Evolutionary conservation across 129 eudicot genomes (phyloP).

Genomic region (Tagetes patula): DNA sequence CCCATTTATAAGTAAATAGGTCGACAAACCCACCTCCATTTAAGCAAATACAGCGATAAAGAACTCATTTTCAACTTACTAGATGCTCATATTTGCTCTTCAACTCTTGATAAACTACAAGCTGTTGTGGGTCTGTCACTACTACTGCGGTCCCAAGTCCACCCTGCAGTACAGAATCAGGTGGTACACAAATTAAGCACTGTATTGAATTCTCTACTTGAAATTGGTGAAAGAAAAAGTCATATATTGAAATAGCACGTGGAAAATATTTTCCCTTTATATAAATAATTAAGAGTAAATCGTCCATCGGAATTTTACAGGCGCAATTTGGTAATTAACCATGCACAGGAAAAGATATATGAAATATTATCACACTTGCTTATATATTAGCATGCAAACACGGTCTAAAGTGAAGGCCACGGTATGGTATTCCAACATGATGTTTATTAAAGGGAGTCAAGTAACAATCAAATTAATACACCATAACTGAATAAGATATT

Average conservation of each 20-base stretch:
- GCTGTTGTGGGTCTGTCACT: constrained; percentile 49
- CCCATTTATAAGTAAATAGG: not conserved
- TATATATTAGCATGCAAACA: not conserved
- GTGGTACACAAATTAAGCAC: not conserved
- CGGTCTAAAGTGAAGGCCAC: not conserved
- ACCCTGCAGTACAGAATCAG: constrained; percentile 36
- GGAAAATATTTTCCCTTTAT: not conserved
- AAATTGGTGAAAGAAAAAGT: not conserved
- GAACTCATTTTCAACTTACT: constrained; percentile 39
- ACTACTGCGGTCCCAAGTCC: constrained; percentile 39
- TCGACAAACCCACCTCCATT: not conserved
- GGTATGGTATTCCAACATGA: not conserved
- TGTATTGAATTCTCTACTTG: not conserved
- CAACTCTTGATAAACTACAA: constrained; percentile 58
- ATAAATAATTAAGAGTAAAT: not conserved
- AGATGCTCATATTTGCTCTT: constrained; percentile 49
- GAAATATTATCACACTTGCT: not conserved
- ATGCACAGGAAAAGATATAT: not conserved
- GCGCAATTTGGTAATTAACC: not conserved
- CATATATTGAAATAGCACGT: not conserved
- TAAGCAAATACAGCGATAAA: constrained; percentile 11
- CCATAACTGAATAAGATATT: not conserved
- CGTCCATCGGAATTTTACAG: not conserved
- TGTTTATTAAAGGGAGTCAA: not conserved
- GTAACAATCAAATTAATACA: constrained; percentile 3